Base-by-base conservation (phyloP, 1,284 basidiomycete species). In the Tylopilus sp. region DNA sequence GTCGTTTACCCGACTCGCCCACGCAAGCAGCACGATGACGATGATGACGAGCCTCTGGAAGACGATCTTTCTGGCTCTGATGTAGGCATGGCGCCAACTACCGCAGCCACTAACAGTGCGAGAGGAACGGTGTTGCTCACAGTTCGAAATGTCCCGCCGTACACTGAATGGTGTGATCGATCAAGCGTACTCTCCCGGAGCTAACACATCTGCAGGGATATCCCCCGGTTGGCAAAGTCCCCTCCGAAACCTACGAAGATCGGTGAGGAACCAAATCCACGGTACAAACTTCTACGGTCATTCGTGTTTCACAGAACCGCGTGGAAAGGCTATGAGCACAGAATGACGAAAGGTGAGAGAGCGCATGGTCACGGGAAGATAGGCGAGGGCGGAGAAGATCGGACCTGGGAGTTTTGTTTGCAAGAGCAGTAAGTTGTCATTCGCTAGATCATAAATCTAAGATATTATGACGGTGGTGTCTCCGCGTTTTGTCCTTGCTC, bases 281-380 rank as follows among this genome's bases (percentile, higher is more conserved):
- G 69, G 10, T 97, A 89, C 63, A 78, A 71, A 3, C 75, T 92
- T 5, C 70, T 94, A 41, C 78, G 92, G 21, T 94, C 91, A 1
- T 97, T 96, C 66, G 76, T 72, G 21, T 99, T 99, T 60, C 73
- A 83, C 39, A 77, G 90, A 23, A 67, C 66, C 12, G 62, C 73
- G 1, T 98, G 92, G 82, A 78, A 78, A 41, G 92, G 90, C 0
- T 98, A 97, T 60, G 84, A 86, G 56, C 95, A 98, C 69, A 74
- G 91, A 11, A 87, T 96, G 78, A 97, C 95, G 1, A 88, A 95
- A 57, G 94, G 94, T 12, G 84, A 82, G 60, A 71, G 84, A 52
- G 82, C 71, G 0, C 74, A 81, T 54, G 84, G 85, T 2, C 72
- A 72, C 16, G 84, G 82, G 6, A 86, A 69, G 55, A 82, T 83